Evolutionary conservation across 306 rosid species (phyloP).

Genomic region (Cicer arietinum): DNA sequence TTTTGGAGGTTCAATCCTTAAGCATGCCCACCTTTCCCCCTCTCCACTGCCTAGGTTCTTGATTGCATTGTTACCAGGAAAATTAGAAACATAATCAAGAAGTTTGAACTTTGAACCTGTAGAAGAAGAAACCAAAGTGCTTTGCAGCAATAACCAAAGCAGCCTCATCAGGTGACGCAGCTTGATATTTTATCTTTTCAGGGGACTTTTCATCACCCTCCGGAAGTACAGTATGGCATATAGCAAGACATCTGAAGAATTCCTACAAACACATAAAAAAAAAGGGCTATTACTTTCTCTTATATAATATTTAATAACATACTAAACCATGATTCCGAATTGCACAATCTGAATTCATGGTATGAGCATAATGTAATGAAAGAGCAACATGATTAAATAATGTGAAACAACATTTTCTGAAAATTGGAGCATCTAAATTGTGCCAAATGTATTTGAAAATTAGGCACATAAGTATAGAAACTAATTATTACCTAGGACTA

Average conservation of each 20-base stretch:
- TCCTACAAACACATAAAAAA: slow-evolving; percentile 44
- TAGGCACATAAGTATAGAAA: slow-evolving; percentile 20
- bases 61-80: not conserved
- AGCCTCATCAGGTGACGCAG: slow-evolving; percentile 94
- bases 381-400: slow-evolving; percentile 21
- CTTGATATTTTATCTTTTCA: slow-evolving; percentile 85
- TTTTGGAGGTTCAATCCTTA: slow-evolving; percentile 21
- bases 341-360: slow-evolving; percentile 17
- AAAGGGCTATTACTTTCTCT: slow-evolving; percentile 1
- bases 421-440: slow-evolving; percentile 22
- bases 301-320: slow-evolving; percentile 3
- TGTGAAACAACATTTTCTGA: slow-evolving; percentile 26
- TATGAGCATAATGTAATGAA: slow-evolving; percentile 26
- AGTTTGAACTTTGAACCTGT: slow-evolving; percentile 74
- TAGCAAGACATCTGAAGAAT: slow-evolving; percentile 84
- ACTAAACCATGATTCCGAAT: slow-evolving; percentile 24
- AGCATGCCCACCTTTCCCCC: not conserved
- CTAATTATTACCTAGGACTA: not conserved
- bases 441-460: slow-evolving; percentile 23
- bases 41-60: not conserved
- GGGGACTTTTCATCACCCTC: slow-evolving; percentile 93
- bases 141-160: slow-evolving; percentile 78
- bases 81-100: slow-evolving; percentile 33
- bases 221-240: slow-evolving; percentile 93
- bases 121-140: slow-evolving; percentile 95